These are phyloP conservation scores for Aspergillus luchuensis DNA, from an alignment of 2,329 filamentous ascomycete genomes.

Conservation along the genomic window DNA sequence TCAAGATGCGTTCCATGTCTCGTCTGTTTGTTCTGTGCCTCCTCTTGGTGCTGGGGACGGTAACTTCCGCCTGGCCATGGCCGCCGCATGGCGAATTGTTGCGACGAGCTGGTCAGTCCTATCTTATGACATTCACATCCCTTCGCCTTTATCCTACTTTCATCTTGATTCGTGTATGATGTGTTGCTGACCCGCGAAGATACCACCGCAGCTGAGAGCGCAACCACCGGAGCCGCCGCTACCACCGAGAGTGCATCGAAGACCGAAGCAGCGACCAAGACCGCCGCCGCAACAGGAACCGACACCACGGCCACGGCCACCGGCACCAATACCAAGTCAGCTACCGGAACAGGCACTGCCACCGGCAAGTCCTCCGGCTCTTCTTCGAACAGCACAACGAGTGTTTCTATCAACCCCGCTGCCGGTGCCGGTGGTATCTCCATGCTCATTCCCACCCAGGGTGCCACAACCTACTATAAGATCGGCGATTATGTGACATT, in stretches of 20 bases:
- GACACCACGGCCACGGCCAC: slow-evolving; percentile 20
- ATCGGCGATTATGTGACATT: slow-evolving; percentile 65
- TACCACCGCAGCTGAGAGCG: slow-evolving; percentile 25
- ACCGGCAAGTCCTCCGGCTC: slow-evolving; percentile 25
- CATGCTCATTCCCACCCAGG: slow-evolving; percentile 61
- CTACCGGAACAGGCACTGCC: slow-evolving; percentile 17
- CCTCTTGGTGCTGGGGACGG: slow-evolving; percentile 34
- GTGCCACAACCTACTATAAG: slow-evolving; percentile 62
- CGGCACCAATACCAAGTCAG: slow-evolving; percentile 20
- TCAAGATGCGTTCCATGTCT: slow-evolving; percentile 37
- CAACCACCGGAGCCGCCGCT: slow-evolving; percentile 20
- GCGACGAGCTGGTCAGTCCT: slow-evolving; percentile 31
- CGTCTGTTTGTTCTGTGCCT: slow-evolving; percentile 37
- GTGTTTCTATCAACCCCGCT: slow-evolving; percentile 53
- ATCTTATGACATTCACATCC: not conserved
- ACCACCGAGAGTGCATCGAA: slow-evolving; percentile 21
- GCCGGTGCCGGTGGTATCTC: slow-evolving; percentile 61
- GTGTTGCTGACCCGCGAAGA: not conserved
- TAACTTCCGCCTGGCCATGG: slow-evolving; percentile 35
- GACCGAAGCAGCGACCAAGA: slow-evolving; percentile 20
- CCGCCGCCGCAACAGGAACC: slow-evolving; percentile 20
- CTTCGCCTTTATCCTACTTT: no score
- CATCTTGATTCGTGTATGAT: not conserved
- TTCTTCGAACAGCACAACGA: slow-evolving; percentile 35
- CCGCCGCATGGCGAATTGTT: slow-evolving; percentile 23